Conservation (phyloP, 768 basidiomycete genomes). For the Floccularia luteovirens region DNA sequence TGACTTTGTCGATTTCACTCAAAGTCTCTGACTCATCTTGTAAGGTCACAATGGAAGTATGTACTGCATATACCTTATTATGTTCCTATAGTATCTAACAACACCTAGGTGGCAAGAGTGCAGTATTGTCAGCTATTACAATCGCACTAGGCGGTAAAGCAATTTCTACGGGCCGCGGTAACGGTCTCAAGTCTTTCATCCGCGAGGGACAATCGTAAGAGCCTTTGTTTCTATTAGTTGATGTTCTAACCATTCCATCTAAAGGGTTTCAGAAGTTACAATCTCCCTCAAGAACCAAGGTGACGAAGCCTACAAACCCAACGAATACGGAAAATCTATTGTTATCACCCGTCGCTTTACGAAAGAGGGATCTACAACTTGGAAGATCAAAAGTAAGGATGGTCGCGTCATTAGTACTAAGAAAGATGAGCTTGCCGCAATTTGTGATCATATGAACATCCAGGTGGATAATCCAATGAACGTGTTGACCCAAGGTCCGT, state of each 20-base stretch:
- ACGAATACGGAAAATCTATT: conserved; percentile 84
- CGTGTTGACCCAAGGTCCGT: conserved; percentile 76
- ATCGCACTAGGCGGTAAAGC: conserved; percentile 94
- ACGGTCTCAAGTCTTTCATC: conserved; percentile 78
- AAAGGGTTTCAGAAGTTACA: conserved; percentile 65
- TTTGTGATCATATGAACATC: conserved; percentile 94
- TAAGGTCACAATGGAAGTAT: conserved; percentile 91
- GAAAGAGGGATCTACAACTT: conserved; percentile 66
- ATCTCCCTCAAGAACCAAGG: conserved; percentile 87
- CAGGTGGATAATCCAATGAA: conserved; percentile 97
- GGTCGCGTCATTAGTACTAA: conserved; percentile 65
- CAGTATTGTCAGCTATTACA: conserved; percentile 87
- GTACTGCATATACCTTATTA: conserved; percentile 19
- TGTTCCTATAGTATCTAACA: not conserved
- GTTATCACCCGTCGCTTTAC: conserved; percentile 76
- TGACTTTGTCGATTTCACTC: too few species aligned
- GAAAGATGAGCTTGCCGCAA: conserved; percentile 78
- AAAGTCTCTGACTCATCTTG: not conserved
- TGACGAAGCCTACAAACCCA: conserved; percentile 78
- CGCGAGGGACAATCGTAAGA: conserved; percentile 75
- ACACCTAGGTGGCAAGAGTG: conserved; percentile 83
- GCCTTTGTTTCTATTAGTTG: not conserved
- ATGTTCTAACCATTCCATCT: not conserved
- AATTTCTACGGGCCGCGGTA: conserved; percentile 82
- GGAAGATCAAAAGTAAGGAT: conserved; percentile 75